Evolutionary conservation across 768 basidiomycete species (phyloP), one percentile per base, ranked within the genome.

Genomic region (Mycena capillaripes): DNA sequence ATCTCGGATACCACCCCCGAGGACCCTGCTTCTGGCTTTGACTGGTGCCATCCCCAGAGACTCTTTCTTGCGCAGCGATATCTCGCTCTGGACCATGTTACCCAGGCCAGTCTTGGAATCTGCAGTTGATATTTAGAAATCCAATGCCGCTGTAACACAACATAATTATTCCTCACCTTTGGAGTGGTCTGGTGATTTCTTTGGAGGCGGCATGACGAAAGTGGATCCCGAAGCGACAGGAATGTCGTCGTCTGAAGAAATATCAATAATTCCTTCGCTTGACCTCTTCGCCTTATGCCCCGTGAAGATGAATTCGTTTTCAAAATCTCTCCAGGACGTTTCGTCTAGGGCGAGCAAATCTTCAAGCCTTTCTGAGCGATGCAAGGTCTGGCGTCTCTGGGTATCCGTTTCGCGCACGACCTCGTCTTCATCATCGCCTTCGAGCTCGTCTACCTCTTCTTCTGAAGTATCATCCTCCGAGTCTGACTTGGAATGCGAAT

Each of bases 341-440:
- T 79, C 79, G 29, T 82, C 87, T 44, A 91, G 78, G 6, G 79
- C 80, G 25, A 86, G 81, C 21, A 89, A 75, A 65, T 88, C 87
- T 21, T 81, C 80, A 44, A 83, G 80, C 63, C 84, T 80, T 61
- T 87, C 83, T 14, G 88, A 86, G 38, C 85, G 85, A 38, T 89
- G 78, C 72, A 94, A 81, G 0, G 86, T 79, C 69, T 86, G 82
- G 66, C 89, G 89, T 60, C 93, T 87, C 59, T 86, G 84, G 19
- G 80, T 79, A 71, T 86, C 84, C 7, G 85, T 84, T 72, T 89
- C 89, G 42, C 78, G 67, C 7, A 84, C 78, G 40, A 78, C 79
- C 71, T 65, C 71, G 59, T 85, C 79, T 70, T 65, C 71, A 58
- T 85, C 86, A 1, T 81, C 79, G 50, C 84, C 84, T 25, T 23